phyloP scores from a whole-genome alignment of 1,139 yeast genomes.

The Meyerozyma guilliermondii region DNA sequence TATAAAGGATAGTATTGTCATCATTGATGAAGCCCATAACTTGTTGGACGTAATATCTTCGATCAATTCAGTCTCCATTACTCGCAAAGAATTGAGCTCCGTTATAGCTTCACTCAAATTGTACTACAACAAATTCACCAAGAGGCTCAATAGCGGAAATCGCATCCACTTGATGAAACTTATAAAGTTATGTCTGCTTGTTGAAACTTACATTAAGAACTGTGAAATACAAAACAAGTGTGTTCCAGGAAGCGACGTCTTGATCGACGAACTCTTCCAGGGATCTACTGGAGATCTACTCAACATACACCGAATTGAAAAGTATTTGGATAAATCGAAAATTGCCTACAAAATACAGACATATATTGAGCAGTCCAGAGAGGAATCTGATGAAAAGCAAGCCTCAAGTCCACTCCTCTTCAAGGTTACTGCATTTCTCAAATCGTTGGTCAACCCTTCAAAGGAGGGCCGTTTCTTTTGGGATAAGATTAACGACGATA shows the following conservation, averaged over 20 bases:
- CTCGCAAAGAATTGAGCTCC: constrained; percentile 41
- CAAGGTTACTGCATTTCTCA: constrained; percentile 60
- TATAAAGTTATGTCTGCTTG: constrained; percentile 48
- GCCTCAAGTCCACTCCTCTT: constrained; percentile 56
- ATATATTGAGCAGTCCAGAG: constrained; percentile 42
- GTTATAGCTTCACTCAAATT: constrained; percentile 43
- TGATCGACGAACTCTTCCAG: constrained; percentile 48
- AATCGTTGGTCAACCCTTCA: constrained; percentile 67
- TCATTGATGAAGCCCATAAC: constrained; percentile 94
- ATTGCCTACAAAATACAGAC: constrained; percentile 82
- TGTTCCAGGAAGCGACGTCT: constrained; percentile 51
- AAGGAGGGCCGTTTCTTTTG: constrained; percentile 79
- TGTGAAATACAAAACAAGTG: constrained; percentile 20
- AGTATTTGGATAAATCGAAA: constrained; percentile 61
- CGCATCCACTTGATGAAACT: constrained; percentile 65
- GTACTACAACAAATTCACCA: constrained; percentile 58
- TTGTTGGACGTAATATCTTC: constrained; percentile 71
- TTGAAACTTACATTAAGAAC: constrained; percentile 41
- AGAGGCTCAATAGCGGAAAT: constrained; percentile 68
- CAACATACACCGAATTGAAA: constrained; percentile 64
- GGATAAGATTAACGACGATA: constrained; percentile 29
- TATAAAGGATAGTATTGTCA: constrained; percentile 59
- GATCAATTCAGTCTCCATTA: constrained; percentile 59
- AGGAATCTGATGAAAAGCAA: constrained; percentile 7
- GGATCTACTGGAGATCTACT: constrained; percentile 63